Percentiles rank a stretch among this genome's conserved stretches.
phyloP scores from a whole-genome alignment of 768 basidiomycete genomes.

The Tricholoma furcatifolium region DNA sequence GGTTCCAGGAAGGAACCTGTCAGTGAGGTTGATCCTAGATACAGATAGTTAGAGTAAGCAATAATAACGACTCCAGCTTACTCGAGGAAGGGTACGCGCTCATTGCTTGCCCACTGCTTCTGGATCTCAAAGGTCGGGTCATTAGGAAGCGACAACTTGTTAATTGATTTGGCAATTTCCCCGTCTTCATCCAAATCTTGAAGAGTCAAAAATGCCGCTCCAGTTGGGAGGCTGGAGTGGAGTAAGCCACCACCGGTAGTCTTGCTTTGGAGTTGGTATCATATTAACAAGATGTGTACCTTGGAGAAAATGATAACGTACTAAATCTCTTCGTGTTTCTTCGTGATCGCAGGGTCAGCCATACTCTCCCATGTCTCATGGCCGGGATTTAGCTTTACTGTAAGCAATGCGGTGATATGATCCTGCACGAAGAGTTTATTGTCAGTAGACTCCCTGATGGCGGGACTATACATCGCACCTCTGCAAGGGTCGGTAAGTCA shows the following conservation, averaged over 20 bases:
- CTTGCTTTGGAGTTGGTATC: constrained; percentile 4
- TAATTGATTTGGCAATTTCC: neutral
- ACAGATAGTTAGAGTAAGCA: neutral
- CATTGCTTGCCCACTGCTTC: constrained; percentile 1
- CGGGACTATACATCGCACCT: neutral
- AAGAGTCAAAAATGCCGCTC: constrained; percentile 2
- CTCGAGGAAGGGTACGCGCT: constrained; percentile 5
- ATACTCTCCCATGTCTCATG: neutral
- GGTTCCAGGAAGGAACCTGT: neutral
- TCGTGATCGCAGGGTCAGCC: neutral
- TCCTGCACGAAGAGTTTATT: neutral
- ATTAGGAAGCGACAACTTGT: neutral
- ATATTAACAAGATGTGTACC: neutral
- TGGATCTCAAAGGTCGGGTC: neutral
- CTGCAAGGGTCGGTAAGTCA: neutral
- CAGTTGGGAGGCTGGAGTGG: neutral
- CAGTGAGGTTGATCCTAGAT: neutral
- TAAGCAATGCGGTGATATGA: neutral
- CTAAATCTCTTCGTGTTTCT: neutral
- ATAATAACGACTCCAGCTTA: neutral
- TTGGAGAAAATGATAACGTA: neutral
- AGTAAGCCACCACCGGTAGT: neutral
- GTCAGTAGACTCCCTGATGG: neutral
- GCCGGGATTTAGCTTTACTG: constrained; percentile 1
- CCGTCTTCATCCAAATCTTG: constrained; percentile 1